These are phyloP conservation scores for Alnus rubra DNA, from an alignment of 306 rosid species.

Conservation along the genomic window DNA sequence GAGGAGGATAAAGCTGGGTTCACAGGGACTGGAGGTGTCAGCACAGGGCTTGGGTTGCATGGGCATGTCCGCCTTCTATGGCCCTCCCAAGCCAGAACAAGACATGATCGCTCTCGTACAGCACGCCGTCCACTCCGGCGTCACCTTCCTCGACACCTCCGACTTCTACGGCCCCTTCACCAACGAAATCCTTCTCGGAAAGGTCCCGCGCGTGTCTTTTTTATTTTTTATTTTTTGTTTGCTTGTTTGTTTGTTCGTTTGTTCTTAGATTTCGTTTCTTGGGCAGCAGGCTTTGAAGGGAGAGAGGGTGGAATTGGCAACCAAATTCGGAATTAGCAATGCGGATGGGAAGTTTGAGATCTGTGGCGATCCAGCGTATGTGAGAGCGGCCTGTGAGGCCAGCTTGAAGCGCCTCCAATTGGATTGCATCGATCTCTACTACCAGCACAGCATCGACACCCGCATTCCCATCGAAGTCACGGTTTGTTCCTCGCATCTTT, in stretches of 20 bases:
- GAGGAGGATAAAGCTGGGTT: slow-evolving; percentile 42
- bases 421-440: slow-evolving; percentile 69
- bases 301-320: slow-evolving; percentile 54
- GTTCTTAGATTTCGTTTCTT: neutral
- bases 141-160: slow-evolving; percentile 52
- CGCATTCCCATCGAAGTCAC: slow-evolving; percentile 75
- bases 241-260: neutral
- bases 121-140: slow-evolving; percentile 38
- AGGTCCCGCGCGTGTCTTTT: neutral
- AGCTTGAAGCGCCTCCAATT: slow-evolving; percentile 67
- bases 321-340: slow-evolving; percentile 47
- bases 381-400: slow-evolving; percentile 64
- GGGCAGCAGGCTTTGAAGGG: slow-evolving; percentile 43
- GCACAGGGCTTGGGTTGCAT: slow-evolving; percentile 57
- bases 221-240: neutral
- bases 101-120: slow-evolving; percentile 47
- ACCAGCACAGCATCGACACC: slow-evolving; percentile 65
- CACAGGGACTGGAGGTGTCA: slow-evolving; percentile 44
- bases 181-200: slow-evolving; percentile 36
- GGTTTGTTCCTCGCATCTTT: slow-evolving; percentile 28
- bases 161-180: slow-evolving; percentile 42
- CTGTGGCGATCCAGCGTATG: slow-evolving; percentile 61
- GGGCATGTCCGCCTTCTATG: slow-evolving; percentile 70
- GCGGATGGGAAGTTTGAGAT: slow-evolving; percentile 29
- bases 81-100: slow-evolving; percentile 59